Evolutionary conservation across 2,329 filamentous ascomycete species (phyloP).

Genomic region (Calonectria henricotiae): DNA sequence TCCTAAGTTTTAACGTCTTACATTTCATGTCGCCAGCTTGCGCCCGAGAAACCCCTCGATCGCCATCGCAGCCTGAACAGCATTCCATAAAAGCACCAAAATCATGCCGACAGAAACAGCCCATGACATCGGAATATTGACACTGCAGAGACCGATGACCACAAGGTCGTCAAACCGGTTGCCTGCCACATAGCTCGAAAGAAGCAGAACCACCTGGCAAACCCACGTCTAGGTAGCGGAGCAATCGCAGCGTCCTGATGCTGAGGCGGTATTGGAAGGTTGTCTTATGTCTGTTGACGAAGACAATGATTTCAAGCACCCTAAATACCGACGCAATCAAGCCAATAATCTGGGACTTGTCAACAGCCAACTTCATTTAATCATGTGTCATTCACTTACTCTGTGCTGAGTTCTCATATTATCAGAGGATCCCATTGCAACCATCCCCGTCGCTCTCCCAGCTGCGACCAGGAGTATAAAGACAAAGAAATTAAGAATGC

Average conservation of each 20-base stretch:
- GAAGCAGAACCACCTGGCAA: background rate
- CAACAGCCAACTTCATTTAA: background rate
- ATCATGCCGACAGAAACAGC: constrained; percentile 7
- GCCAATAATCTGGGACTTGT: background rate
- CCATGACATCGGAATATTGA: constrained; percentile 7
- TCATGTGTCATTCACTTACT: background rate
- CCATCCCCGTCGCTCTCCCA: background rate
- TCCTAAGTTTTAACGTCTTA: too few species aligned
- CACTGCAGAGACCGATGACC: background rate
- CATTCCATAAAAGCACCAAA: constrained; percentile 14
- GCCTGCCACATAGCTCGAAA: background rate
- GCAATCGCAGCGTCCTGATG: background rate
- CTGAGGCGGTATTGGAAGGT: background rate
- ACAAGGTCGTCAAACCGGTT: constrained; percentile 9
- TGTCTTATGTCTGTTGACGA: background rate
- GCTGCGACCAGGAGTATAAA: constrained; percentile 4
- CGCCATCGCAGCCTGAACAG: constrained; percentile 1
- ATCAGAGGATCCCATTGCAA: constrained; percentile 6
- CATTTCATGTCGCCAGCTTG: background rate
- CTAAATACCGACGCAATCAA: background rate
- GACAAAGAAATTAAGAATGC: background rate
- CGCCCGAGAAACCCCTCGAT: constrained; percentile 7
- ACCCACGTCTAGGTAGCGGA: background rate
- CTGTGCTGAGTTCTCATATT: constrained; percentile 9
- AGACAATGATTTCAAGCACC: background rate